These are phyloP conservation scores for Alliaria petiolata DNA, from an alignment of 345 rosid species.

Conservation along the genomic window DNA sequence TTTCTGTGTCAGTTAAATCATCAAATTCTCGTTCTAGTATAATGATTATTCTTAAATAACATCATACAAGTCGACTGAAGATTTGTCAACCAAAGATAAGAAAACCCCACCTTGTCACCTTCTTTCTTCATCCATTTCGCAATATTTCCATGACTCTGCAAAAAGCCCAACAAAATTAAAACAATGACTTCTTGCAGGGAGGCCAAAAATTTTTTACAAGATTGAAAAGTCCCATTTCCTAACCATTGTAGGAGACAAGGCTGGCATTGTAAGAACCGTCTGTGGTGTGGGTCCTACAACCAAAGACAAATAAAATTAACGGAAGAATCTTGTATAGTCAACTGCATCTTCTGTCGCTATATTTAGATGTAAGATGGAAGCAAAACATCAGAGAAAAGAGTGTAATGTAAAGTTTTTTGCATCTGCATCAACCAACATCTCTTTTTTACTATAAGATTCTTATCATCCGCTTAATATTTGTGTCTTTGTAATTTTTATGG, in stretches of 20 bases:
- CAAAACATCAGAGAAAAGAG: not conserved
- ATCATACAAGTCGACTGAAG: not conserved
- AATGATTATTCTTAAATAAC: conserved; percentile 16
- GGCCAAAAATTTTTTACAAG: conserved; percentile 4
- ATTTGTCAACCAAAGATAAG: conserved; percentile 2
- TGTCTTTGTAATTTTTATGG: not conserved
- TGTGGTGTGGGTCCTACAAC: conserved; percentile 63
- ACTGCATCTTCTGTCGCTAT: not conserved
- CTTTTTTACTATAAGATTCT: not conserved
- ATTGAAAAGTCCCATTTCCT: conserved; percentile 17
- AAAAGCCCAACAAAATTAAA: conserved; percentile 29
- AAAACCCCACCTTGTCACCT: conserved; percentile 77
- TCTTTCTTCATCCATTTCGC: conserved; percentile 93
- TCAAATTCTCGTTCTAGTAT: not conserved
- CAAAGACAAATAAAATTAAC: conserved; percentile 32
- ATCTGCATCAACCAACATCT: conserved; percentile 2
- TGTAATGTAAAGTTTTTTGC: not conserved
- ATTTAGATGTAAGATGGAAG: not conserved
- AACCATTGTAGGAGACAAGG: conserved; percentile 99
- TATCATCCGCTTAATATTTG: not conserved
- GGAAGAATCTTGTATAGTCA: not conserved
- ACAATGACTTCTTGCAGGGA: conserved; percentile 28
- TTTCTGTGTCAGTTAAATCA: conserved; percentile 8
- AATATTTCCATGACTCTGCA: conserved; percentile 93
- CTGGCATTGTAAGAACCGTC: conserved; percentile 82